Base-by-base conservation (phyloP, 2,329 filamentous ascomycete species). In the Rachicladosporium sp. region DNA sequence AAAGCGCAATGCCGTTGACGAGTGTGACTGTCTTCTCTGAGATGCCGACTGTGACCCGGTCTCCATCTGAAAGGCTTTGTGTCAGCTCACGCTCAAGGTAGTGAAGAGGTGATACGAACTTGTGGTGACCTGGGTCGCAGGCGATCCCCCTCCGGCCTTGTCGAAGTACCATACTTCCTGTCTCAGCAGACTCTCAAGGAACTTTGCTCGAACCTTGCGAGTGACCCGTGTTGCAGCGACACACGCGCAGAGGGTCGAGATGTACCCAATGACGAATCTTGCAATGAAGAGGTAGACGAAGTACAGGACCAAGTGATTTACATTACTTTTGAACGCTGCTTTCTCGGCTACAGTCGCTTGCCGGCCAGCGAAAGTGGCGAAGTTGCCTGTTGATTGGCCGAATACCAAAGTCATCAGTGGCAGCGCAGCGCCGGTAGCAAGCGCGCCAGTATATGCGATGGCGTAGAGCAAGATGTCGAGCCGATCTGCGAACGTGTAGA, bases 281-380 rank as follows among this genome's bases (percentile, higher is more conserved):
- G 64, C 80, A 31, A 86, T 58, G 56, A 86, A 87, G 5, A 87
- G 64, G 40, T 76, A 75, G 40, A 86, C 71, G 50, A 86, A 76
- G 57, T 78, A 83, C 0, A 87, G 61, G 1, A 73, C 76, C 43
- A 53, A 50, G n/a, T 43, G 35, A n/a, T 36, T 21, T 6, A 41
- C 38, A 10, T 32, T 13, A 10, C 15, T 33, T 35, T 36, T 37
- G 19, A 29, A 35, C 11, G 15, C 15, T 19, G 15, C 15, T 19
- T 41, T 36, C 10, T 11, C 34, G 11, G 38, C 30, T 19, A 19
- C 15, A 19, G 15, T 19, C 15, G 15, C 15, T 19, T 19, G 15
- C 3, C 15, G 15, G 15, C 15, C 15, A 19, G 15, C 15, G 15
- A 19, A 19, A 19, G 15, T 19, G 15, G 36, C 37, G 29, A 42